Evolutionary conservation across 2,329 filamentous ascomycete species (phyloP).

Genomic region (Raffaelea albimanens): DNA sequence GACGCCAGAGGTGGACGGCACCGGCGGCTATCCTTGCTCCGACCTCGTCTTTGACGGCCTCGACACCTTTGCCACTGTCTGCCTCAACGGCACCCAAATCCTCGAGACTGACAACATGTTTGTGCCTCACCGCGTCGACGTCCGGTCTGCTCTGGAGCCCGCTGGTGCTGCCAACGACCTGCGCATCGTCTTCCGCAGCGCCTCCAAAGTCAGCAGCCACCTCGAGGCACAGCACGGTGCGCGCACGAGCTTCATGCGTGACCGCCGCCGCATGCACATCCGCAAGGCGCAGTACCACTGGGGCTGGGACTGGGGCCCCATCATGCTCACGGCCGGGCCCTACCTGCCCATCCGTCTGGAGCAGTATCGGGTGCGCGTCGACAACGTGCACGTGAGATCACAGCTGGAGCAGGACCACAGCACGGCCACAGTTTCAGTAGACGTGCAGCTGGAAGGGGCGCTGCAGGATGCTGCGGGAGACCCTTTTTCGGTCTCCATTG

Average conservation of each 20-base stretch:
- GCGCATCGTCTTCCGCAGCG: conserved; percentile 45
- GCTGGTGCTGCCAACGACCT: conserved; percentile 29
- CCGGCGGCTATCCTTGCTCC: conserved; percentile 11
- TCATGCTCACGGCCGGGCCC: conserved; percentile 39
- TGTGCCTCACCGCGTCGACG: conserved; percentile 43
- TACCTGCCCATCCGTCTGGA: background rate
- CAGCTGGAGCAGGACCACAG: background rate
- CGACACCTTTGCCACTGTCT: conserved; percentile 52
- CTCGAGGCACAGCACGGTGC: conserved; percentile 5
- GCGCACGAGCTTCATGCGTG: background rate
- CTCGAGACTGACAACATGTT: conserved; percentile 56
- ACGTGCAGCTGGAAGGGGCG: conserved; percentile 24
- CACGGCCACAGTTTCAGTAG: conserved; percentile 43
- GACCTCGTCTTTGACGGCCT: conserved; percentile 53
- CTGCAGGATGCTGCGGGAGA: too few relatives aligned
- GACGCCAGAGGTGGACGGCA: background rate
- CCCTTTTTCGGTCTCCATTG: too few relatives aligned
- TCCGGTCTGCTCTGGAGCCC: conserved; percentile 30
- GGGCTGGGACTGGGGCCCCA: conserved; percentile 6
- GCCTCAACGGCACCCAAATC: conserved; percentile 42
- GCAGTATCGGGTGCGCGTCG: background rate
- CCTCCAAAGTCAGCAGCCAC: conserved; percentile 15
- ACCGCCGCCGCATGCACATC: background rate
- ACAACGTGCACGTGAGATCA: background rate
- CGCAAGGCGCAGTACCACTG: conserved; percentile 49